Evolutionary conservation across 2,329 filamentous ascomycete species (phyloP).

Genomic region (Aspergillus alliaceus): DNA sequence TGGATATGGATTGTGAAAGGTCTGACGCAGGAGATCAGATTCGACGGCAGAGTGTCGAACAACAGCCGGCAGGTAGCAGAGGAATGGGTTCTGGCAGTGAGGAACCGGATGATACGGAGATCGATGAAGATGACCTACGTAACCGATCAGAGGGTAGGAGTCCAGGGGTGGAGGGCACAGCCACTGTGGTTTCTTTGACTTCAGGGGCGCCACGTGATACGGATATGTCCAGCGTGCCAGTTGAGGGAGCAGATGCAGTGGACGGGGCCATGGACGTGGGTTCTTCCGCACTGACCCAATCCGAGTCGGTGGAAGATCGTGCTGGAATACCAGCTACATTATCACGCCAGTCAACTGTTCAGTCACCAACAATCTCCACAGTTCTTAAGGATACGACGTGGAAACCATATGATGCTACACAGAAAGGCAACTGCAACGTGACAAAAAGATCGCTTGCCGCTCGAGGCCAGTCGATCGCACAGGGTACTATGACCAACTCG

Average conservation of each 20-base stretch:
- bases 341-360: background rate
- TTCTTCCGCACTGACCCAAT: background rate
- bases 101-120: background rate
- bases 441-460: background rate
- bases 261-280: background rate
- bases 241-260: background rate
- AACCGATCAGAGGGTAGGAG: background rate
- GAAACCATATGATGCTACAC: background rate
- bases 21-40: background rate
- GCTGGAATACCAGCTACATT: background rate
- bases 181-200: background rate
- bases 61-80: background rate
- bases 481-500: background rate
- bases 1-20: background rate
- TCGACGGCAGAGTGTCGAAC: background rate
- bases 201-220: background rate
- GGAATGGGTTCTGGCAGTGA: background rate
- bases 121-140: background rate
- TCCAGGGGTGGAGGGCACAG: background rate
- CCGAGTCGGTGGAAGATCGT: background rate
- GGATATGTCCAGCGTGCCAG: background rate
- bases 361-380: background rate
- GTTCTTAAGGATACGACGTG: background rate
- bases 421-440: background rate
- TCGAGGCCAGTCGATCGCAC: background rate